Evolutionary conservation across 805 yeast genomes (phyloP).

Genomic region (Scheffersomyces ergatensis): DNA sequence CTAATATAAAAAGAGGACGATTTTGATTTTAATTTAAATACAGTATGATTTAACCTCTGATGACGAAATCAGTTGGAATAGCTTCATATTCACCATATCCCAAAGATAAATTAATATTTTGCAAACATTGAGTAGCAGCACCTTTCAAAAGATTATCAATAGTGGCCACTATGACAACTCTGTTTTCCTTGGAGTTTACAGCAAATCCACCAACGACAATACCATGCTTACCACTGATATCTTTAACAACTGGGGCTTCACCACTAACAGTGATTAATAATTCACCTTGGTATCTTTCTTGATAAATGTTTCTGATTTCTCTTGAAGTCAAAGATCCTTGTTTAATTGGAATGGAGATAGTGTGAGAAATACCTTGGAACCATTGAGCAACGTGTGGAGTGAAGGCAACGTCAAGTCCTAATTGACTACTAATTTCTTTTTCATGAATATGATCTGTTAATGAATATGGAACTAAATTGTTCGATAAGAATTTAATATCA

Average conservation of each 20-base stretch:
- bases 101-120: conserved; percentile 86
- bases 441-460: conserved; percentile 97
- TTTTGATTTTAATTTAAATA: too few species aligned
- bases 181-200: conserved; percentile 79
- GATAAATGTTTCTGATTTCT: conserved; percentile 81
- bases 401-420: conserved; percentile 80
- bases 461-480: conserved; percentile 92
- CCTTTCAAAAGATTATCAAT: conserved; percentile 96
- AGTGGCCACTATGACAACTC: conserved; percentile 93
- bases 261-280: conserved; percentile 81
- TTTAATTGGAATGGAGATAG: conserved; percentile 85
- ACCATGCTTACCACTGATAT: conserved; percentile 91
- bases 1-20: too few species aligned
- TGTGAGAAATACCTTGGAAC: conserved; percentile 97
- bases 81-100: conserved; percentile 95
- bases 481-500: conserved; percentile 67
- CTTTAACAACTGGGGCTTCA: conserved; percentile 90
- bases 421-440: conserved; percentile 79
- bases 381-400: conserved; percentile 98
- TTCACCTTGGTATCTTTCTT: conserved; percentile 85
- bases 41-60: conserved; percentile 43
- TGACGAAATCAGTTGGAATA: conserved; percentile 70
- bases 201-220: conserved; percentile 95
- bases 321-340: conserved; percentile 65
- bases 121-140: conserved; percentile 98